Percentiles rank a stretch among this genome's conserved stretches.
Conservation (phyloP, 768 basidiomycete genomes). For the Trametes cubensis region DNA sequence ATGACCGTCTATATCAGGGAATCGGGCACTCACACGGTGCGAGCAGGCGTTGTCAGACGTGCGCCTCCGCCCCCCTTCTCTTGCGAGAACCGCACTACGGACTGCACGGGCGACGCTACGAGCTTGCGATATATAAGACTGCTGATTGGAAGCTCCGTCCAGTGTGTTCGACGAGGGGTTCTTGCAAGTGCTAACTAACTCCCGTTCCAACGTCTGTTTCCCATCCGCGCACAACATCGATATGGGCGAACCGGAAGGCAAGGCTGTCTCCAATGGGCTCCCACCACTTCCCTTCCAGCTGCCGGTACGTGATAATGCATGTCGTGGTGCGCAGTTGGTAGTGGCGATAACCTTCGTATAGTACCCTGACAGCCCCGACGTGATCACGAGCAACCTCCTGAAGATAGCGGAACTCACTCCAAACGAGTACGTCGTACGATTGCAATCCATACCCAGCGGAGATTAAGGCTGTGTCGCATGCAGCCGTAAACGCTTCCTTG, state of each 20-base stretch:
- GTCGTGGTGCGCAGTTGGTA: neutral
- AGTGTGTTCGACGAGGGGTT: constrained; percentile 1
- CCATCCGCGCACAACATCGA: neutral
- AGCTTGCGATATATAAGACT: constrained; percentile 9
- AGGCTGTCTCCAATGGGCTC: constrained; percentile 46
- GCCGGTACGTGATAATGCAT: constrained; percentile 38
- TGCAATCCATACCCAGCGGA: neutral
- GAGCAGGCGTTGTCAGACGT: constrained; percentile 3
- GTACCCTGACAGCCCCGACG: constrained; percentile 52
- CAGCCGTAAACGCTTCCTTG: constrained; percentile 51
- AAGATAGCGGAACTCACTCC: constrained; percentile 42
- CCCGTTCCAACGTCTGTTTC: neutral
- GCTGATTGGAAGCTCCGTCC: neutral
- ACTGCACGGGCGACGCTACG: neutral
- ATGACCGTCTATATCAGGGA: constrained; percentile 21
- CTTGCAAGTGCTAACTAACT: neutral
- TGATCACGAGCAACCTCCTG: constrained; percentile 51
- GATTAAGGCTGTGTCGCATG: constrained; percentile 8
- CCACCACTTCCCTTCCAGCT: constrained; percentile 41
- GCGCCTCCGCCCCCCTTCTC: constrained; percentile 8
- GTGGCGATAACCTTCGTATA: constrained; percentile 27
- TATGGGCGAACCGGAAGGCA: constrained; percentile 18
- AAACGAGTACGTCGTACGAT: constrained; percentile 40
- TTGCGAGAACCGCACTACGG: neutral
- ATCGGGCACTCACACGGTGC: constrained; percentile 15